These are phyloP conservation scores for Alectoria sarmentosa DNA, from an alignment of 495 filamentous ascomycete genomes.

Conservation along the genomic window DNA sequence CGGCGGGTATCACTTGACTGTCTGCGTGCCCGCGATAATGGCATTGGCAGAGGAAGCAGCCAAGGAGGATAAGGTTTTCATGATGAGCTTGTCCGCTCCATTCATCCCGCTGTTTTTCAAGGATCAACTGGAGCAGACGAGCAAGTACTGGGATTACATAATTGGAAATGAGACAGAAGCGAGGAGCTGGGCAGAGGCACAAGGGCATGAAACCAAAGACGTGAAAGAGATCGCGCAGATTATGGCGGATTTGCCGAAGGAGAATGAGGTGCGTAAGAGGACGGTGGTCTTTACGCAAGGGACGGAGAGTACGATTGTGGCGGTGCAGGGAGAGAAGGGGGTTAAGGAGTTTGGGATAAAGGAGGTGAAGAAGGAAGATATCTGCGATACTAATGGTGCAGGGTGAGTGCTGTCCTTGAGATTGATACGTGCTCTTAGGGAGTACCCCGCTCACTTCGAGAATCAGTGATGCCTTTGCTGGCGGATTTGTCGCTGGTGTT, in stretches of 20 bases:
- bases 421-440: background rate
- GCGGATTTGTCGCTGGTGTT: constrained; percentile 84
- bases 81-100: constrained; percentile 83
- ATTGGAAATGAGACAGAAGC: constrained; percentile 98
- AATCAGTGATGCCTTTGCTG: constrained; percentile 83
- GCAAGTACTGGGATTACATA: constrained; percentile 91
- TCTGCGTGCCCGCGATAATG: constrained; percentile 82
- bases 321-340: constrained; percentile 56
- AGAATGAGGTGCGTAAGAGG: constrained; percentile 69
- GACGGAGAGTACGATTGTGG: constrained; percentile 79
- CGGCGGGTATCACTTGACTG: constrained; percentile 83
- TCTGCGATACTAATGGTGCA: constrained; percentile 93
- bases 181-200: constrained; percentile 71
- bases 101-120: constrained; percentile 99
- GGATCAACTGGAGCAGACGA: constrained; percentile 75
- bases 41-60: constrained; percentile 87
- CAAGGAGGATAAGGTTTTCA: constrained; percentile 80
- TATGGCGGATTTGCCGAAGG: constrained; percentile 83
- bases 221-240: constrained; percentile 81
- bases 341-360: constrained; percentile 75
- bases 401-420: constrained; percentile 45
- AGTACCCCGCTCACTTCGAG: background rate
- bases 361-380: constrained; percentile 61
- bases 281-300: constrained; percentile 92
- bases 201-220: constrained; percentile 63